phyloP scores from a whole-genome alignment of 805 yeast species.

The Sungouiella thailandica region DNA sequence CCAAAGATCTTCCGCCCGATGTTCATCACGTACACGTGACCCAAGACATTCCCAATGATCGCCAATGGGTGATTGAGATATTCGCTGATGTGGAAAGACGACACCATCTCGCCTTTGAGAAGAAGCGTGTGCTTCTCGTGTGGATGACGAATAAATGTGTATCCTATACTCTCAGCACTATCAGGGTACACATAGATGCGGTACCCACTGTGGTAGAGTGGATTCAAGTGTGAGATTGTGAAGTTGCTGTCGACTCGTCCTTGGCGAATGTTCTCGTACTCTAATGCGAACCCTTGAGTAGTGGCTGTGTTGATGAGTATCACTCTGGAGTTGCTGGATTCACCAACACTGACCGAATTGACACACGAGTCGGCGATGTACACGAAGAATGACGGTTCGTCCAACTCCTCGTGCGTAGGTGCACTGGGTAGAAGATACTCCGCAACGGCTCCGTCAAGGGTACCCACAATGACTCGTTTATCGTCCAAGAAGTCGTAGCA shows the following conservation, averaged over 20 bases:
- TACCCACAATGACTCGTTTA: constrained; percentile 49
- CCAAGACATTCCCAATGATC: constrained; percentile 29
- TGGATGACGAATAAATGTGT: constrained; percentile 27
- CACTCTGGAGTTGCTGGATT: constrained; percentile 17
- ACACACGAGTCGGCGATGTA: constrained; percentile 30
- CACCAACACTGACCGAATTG: constrained; percentile 22
- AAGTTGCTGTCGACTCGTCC: constrained; percentile 23
- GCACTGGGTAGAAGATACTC: constrained; percentile 45
- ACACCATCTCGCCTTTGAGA: constrained; percentile 27
- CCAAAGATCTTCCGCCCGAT: constrained; percentile 33
- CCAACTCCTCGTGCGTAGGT: constrained; percentile 7
- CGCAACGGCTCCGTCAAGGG: constrained; percentile 52
- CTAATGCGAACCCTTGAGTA: constrained; percentile 15
- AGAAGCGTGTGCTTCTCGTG: constrained; percentile 29
- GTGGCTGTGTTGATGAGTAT: constrained; percentile 30
- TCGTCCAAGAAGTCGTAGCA: constrained; percentile 44
- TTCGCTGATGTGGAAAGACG: constrained; percentile 26
- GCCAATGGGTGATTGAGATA: constrained; percentile 35
- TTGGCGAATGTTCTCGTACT: constrained; percentile 22
- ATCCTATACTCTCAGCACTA: constrained; percentile 25
- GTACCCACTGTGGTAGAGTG: constrained; percentile 25
- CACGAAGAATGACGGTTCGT: constrained; percentile 29
- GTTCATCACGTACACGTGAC: constrained; percentile 33
- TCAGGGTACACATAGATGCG: constrained; percentile 23
- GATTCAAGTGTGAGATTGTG: constrained; percentile 21